Base-by-base conservation (phyloP, 2,329 filamentous ascomycete species). In the Nemania sp. region DNA sequence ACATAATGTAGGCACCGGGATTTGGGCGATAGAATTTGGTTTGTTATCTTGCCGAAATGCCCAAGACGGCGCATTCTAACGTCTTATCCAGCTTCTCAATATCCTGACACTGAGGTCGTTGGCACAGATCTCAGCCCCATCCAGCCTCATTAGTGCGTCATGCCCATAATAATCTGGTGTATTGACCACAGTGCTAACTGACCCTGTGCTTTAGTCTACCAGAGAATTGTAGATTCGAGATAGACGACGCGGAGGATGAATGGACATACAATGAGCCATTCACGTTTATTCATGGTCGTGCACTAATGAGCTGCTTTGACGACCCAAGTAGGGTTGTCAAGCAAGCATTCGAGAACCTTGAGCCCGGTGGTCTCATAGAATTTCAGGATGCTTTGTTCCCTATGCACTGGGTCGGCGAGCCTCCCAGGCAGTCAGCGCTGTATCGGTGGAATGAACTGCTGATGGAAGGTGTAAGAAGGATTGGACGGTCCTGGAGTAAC, bases 161-260 rank as follows among this genome's bases (percentile, higher is more conserved):
- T 49, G 41, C 51, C 58, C 38, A 26, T 18, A 20, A 18, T 27
- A 26, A 35, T 20, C 15, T 35, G 13, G 8, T 38, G 15, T 24
- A 13, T 18, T 5, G 35, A 15, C 41, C n/a, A 35, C 6, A 41
- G 5, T 1, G 13, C 5, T 52, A 15, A 52, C 62, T 69, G 27
- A 70, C 59, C 20, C 26, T 11, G 10, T 22, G 45, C n/a, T 43
- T n/a, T 24, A 77, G 76, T 55, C 78, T 87, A 1, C 86, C 86
- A 13, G 82, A 84, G 20, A 88, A 88, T 68, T 81, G 86, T 53
- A 79, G 78, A 24, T 88, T 88, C 75, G 78, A 87, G 62, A 81
- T 88, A 38, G 86, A 87, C 71, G 86, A 88, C 73, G 80, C 84
- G 7, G 84, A 87, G 72, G 80, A 85, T 65, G 79, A 83, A 2